Percentiles rank a stretch among this genome's conserved stretches.
phyloP scores from a whole-genome alignment of 768 basidiomycete species.

The Arthromyces matolae region DNA sequence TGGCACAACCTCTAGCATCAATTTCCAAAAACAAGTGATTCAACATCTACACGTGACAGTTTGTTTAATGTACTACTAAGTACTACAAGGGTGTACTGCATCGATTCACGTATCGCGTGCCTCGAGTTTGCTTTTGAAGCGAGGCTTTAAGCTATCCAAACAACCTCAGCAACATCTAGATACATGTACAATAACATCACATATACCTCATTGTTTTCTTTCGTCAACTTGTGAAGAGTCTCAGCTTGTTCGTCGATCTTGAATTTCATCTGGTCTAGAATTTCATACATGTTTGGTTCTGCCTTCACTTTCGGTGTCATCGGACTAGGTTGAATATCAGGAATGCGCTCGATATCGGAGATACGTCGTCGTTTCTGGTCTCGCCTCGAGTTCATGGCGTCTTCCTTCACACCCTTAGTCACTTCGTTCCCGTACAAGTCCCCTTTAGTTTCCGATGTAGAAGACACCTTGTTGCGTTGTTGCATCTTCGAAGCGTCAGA shows the following conservation, averaged over 20 bases:
- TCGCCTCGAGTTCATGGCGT: constrained; percentile 9
- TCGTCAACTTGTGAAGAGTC: constrained; percentile 37
- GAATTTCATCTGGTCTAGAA: constrained; percentile 43
- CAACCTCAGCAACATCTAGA: constrained; percentile 8
- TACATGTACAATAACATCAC: constrained; percentile 1
- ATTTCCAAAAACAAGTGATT: constrained; percentile 7
- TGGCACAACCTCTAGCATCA: background rate
- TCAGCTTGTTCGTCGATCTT: constrained; percentile 48
- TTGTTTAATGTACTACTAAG: background rate
- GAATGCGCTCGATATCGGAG: constrained; percentile 1
- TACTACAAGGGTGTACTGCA: background rate
- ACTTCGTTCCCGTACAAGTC: background rate
- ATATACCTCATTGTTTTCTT: constrained; percentile 46
- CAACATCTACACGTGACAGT: constrained; percentile 18
- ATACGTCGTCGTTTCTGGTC: constrained; percentile 28
- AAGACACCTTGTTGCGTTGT: background rate
- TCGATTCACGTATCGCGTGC: too few relatives aligned
- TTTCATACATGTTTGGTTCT: constrained; percentile 19
- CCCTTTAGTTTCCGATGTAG: background rate
- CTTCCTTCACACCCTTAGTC: background rate
- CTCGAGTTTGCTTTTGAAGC: constrained; percentile 12
- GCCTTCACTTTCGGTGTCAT: constrained; percentile 7
- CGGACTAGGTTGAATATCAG: constrained; percentile 11
- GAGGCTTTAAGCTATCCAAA: constrained; percentile 26
- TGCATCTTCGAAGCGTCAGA: background rate